Base-by-base conservation (phyloP, 768 basidiomycete species). In the Suillus spraguei region DNA sequence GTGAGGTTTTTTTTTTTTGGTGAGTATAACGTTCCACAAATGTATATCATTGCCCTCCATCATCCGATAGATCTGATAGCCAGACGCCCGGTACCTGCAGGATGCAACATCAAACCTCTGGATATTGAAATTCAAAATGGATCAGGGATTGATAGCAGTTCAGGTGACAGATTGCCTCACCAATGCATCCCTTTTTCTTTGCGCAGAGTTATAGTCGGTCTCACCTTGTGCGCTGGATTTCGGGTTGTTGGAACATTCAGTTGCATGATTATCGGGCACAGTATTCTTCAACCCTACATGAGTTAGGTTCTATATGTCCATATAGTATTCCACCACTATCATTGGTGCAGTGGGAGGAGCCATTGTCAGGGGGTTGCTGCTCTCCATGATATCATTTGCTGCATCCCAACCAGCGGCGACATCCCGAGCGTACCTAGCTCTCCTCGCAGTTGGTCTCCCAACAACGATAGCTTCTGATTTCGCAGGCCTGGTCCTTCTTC, bases 401-500 rank as follows among this genome's bases (percentile, higher is more conserved):
- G 35, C 35, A n/a, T 36, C n/a, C 6, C 54, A 36, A 7, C 13
- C 13, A 36, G n/a, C 54, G n/a, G 22, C 36, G 35, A 36, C 54
- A 22, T 55, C 54, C 35, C n/a, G 13, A 20, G 22, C 22, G 22
- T 55, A 7, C n/a, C 13, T 55, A 36, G 54, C n/a, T 22, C 14
- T 55, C n/a, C n/a, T 55, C 7, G 4, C 8, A 38, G 54, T 7
- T 7, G 54, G 35, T 8, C 8, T 22, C 50, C 24, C 9, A n/a
- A 22, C 55, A 4, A 35, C 55, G 7, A 46, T 36, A 24, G 58
- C 55, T 24, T 56, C 56, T 5, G 49, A 58, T 14, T 13, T 20
- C 33, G 24, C 38, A 24, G 56, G 61, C 17, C 42, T 32, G 24
- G n/a, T 35, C 62, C 60, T 65, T 24, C 54, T 65, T n/a, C 50